Evolutionary conservation across 345 rosid species (phyloP).

Genomic region (Erysimum cheiranthoides): DNA sequence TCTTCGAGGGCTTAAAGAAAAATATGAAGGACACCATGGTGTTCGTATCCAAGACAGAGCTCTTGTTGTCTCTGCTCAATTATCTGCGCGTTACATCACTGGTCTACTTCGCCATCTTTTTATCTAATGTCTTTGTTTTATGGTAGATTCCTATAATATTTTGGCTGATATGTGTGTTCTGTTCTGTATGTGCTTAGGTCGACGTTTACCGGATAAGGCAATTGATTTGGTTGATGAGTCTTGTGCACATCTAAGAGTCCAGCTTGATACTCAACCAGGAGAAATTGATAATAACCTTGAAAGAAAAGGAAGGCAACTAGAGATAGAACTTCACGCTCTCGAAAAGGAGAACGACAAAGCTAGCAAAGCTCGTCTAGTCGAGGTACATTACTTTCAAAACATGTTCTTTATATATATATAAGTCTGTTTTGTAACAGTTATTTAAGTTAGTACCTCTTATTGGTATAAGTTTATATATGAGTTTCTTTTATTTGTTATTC

Average conservation of each 20-base stretch:
- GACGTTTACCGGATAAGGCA: conserved; percentile 89
- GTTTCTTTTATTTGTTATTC: neutral
- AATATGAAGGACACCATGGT: conserved; percentile 92
- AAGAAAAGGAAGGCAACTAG: conserved; percentile 77
- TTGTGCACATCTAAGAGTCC: conserved; percentile 87
- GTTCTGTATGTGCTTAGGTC: conserved; percentile 48
- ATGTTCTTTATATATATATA: too few species aligned
- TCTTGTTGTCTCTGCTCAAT: conserved; percentile 72
- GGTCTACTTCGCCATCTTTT: conserved; percentile 48
- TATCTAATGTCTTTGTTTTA: too few species aligned
- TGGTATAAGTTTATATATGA: neutral
- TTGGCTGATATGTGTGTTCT: conserved; percentile 9
- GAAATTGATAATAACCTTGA: conserved; percentile 87
- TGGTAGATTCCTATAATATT: neutral
- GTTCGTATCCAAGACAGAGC: conserved; percentile 86
- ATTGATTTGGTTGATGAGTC: conserved; percentile 93
- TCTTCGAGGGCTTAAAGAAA: conserved; percentile 89
- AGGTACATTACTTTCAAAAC: conserved; percentile 49
- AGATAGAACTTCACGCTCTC: conserved; percentile 79
- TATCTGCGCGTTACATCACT: conserved; percentile 82
- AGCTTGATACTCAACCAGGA: conserved; percentile 88
- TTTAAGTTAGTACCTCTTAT: too few species aligned
- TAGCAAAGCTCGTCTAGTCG: conserved; percentile 77
- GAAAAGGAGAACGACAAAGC: conserved; percentile 93
- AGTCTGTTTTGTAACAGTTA: too few species aligned